phyloP scores from a whole-genome alignment of 371 early-diverging fungal species.

The Apophysomyces trapeziformis region DNA sequence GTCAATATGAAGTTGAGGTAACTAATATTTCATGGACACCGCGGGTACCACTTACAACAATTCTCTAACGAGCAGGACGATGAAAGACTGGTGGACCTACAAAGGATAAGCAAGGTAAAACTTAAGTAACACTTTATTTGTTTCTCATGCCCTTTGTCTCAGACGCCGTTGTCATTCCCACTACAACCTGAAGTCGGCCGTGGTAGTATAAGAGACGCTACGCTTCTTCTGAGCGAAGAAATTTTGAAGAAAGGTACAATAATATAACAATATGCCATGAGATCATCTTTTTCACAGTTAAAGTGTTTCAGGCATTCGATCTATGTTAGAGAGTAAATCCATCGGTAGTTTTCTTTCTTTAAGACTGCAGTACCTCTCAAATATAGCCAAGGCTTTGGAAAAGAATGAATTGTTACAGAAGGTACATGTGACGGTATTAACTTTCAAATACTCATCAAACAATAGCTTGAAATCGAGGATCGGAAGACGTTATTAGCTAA shows the following conservation, averaged over 20 bases:
- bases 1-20: no score
- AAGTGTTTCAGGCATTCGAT: background rate
- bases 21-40: no score
- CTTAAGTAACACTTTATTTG: no score
- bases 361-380: background rate
- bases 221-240: background rate
- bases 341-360: background rate
- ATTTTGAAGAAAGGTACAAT: background rate
- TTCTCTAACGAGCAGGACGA: background rate
- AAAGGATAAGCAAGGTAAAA: background rate
- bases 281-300: background rate
- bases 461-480: background rate
- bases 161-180: background rate
- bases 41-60: no score
- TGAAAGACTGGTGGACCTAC: background rate
- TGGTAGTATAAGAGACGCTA: slow-evolving; percentile 1
- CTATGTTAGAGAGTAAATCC: background rate
- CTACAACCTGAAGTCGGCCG: background rate
- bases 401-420: background rate
- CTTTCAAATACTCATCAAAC: background rate
- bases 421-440: background rate
- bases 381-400: background rate
- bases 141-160: background rate
- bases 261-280: background rate
- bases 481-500: background rate